phyloP scores from a whole-genome alignment of 2,329 filamentous ascomycete genomes.

The Neofusicoccum ribis region DNA sequence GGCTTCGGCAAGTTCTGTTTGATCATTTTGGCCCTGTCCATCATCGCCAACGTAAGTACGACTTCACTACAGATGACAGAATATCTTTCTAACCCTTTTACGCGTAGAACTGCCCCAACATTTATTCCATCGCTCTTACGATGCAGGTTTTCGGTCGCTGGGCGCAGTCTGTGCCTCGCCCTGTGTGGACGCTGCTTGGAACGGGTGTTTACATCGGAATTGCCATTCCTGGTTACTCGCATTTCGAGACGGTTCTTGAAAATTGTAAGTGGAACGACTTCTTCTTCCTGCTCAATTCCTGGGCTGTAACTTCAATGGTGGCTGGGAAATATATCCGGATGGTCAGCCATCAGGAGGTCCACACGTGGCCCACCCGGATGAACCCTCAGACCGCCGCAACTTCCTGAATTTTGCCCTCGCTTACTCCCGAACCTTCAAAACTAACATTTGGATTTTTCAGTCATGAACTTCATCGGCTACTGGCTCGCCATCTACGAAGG shows the following conservation, averaged over 20 bases:
- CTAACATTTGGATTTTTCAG: slow-evolving; percentile 23
- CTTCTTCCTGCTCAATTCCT: neutral
- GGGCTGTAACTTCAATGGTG: neutral
- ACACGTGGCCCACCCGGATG: no score
- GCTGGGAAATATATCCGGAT: no score
- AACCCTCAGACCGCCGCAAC: no score
- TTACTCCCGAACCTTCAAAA: no score
- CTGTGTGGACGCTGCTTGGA: slow-evolving; percentile 64
- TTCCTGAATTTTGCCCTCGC: no score
- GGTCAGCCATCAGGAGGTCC: no score
- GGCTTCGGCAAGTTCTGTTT: slow-evolving; percentile 73
- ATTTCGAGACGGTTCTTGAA: slow-evolving; percentile 14
- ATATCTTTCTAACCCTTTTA: neutral
- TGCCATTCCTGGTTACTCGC: slow-evolving; percentile 65
- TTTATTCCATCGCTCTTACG: slow-evolving; percentile 65
- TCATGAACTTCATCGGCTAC: slow-evolving; percentile 63
- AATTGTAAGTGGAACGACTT: neutral
- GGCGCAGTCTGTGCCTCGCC: slow-evolving; percentile 64
- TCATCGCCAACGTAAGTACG: slow-evolving; percentile 58
- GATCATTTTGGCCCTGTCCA: slow-evolving; percentile 64
- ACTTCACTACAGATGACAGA: neutral
- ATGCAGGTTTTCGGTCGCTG: slow-evolving; percentile 64
- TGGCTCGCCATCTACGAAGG: slow-evolving; percentile 75
- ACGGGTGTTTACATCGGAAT: slow-evolving; percentile 67
- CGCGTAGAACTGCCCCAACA: slow-evolving; percentile 57